Base-by-base conservation (phyloP, 1,284 basidiomycete species). In the Sanguinoderma infundibulare region DNA sequence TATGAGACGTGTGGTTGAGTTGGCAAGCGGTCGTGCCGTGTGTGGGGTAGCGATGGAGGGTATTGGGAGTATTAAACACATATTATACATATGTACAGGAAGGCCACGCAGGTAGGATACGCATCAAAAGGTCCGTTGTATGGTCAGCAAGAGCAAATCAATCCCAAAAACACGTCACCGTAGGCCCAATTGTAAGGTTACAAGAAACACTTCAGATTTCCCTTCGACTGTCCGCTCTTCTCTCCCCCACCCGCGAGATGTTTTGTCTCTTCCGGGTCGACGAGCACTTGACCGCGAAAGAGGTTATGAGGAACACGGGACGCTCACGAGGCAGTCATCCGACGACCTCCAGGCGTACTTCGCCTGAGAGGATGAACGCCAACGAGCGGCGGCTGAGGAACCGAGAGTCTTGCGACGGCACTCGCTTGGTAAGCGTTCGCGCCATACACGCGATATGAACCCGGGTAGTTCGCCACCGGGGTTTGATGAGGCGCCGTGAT, bases 251-350 rank as follows among this genome's bases (percentile, higher is more conserved):
- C 12, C 22, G 38, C 14, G 36, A 47, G 15, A 7, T 49, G 38
- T 32, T 40, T 39, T 57, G 10, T 15, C 22, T 17, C 47, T 34
- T 34, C 30, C 38, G 26, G 15, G 1, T 5, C 15, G 24, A 17
- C 5, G 42, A 12, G 14, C n/a, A 35, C 34, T 35, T 35, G 15
- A 30, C 9, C 26, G 6, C 7, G 26, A 2, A 28, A 9, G 14
- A 1, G 17, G n/a, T 28, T 17, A 20, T n/a, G 34, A 14, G 34
- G 34, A 35, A 6, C 32, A 22, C n/a, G 34, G 49, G 32, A 22
- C 40, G 20, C 9, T 66, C 60, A 66, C 36, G 65, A 54, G 3
- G 62, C 60, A 12, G 65, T 66, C 65, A 66, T 66, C 38, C 65
- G 52, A 35, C 65, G 54, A 26, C 51, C 59, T 38, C 65, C 62